phyloP scores from a whole-genome alignment of 345 rosid genomes.

The Ailanthus altissimus region DNA sequence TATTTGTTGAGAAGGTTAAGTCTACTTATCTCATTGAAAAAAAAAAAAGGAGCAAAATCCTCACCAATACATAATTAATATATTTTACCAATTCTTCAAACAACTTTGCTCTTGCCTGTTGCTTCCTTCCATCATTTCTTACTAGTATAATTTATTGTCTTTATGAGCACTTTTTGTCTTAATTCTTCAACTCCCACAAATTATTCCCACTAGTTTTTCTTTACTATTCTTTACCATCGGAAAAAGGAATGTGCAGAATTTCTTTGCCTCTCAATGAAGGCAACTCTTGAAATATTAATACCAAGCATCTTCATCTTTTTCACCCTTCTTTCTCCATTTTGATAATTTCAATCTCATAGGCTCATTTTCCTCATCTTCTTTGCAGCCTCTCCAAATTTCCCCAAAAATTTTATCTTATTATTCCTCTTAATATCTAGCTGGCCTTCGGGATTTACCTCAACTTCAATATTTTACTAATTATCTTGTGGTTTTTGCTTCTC shows the following conservation, averaged over 20 bases:
- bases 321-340: too few species aligned
- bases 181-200: background rate
- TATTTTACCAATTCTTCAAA: background rate
- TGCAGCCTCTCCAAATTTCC: background rate
- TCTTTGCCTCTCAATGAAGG: conserved; percentile 23
- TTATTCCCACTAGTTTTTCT: background rate
- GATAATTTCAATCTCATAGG: background rate
- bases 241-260: background rate
- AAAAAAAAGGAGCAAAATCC: background rate
- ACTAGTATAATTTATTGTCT: background rate
- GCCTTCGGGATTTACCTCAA: background rate
- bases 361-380: conserved; percentile 19
- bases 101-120: background rate
- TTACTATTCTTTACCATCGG: background rate
- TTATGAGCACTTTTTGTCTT: background rate
- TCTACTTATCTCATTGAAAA: background rate
- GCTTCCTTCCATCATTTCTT: background rate
- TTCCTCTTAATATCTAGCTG: background rate
- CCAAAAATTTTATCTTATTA: background rate
- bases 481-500: background rate
- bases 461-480: background rate
- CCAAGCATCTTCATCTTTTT: background rate
- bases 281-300: conserved; percentile 19
- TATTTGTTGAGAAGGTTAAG: conserved; percentile 17
- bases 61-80: background rate